Evolutionary conservation across 2,329 filamentous ascomycete species (phyloP).

Genomic region (Pseudogymnoascus destructans): DNA sequence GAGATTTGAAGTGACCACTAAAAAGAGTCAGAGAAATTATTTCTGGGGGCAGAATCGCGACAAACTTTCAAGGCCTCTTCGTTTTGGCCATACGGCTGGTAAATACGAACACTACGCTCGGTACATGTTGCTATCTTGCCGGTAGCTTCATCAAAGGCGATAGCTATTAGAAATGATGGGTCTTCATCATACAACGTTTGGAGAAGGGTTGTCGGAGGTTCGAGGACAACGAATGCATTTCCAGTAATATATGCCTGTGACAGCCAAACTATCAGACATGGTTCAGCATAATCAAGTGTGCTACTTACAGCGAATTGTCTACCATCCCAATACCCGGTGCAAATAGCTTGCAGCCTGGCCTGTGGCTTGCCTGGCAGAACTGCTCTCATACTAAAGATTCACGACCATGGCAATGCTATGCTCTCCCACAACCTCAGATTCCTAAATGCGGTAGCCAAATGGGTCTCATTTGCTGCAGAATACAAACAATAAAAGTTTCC

Average conservation of each 20-base stretch:
- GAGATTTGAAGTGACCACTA: constrained; percentile 54
- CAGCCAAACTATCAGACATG: constrained; percentile 12
- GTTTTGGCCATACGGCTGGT: constrained; percentile 58
- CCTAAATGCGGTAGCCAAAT: neutral
- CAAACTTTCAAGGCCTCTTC: constrained; percentile 63
- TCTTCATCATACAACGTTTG: constrained; percentile 88
- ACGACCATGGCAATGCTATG: neutral
- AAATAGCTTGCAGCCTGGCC: constrained; percentile 64
- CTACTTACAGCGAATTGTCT: constrained; percentile 56
- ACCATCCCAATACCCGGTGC: constrained; percentile 59
- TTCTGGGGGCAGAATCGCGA: constrained; percentile 10
- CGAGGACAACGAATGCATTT: constrained; percentile 72
- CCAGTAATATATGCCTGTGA: constrained; percentile 76
- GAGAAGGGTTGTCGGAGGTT: constrained; percentile 57
- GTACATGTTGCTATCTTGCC: constrained; percentile 77
- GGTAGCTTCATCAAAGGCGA: constrained; percentile 67
- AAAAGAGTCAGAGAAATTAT: constrained; percentile 16
- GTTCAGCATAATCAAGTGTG: neutral
- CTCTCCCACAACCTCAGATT: neutral
- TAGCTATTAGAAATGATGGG: constrained; percentile 48
- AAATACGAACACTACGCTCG: constrained; percentile 54
- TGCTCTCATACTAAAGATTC: constrained; percentile 49
- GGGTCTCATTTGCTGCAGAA: neutral
- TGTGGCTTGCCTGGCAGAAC: constrained; percentile 69
- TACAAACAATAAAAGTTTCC: neutral